phyloP scores from a whole-genome alignment of 169 alveolate genomes.

The Eimeria tenella region DNA sequence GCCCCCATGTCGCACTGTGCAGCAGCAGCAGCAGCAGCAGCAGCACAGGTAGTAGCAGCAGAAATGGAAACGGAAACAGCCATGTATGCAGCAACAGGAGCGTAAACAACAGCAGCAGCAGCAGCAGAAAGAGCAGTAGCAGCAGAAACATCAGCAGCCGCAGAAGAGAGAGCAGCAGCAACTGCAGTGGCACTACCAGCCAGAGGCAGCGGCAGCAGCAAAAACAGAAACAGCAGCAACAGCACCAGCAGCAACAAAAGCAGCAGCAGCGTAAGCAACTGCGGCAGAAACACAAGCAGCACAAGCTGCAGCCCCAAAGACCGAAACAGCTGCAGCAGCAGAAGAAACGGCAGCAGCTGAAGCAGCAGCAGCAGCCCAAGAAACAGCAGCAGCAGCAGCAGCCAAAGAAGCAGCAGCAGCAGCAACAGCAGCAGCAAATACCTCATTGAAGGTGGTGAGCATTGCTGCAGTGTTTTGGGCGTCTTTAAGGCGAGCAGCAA shows the following conservation, averaged over 20 bases:
- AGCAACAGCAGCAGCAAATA: slow-evolving; percentile 27
- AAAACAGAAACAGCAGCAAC: not conserved
- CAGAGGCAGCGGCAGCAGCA: not conserved
- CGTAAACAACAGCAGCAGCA: not conserved
- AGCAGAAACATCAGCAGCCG: not conserved
- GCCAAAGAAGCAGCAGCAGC: slow-evolving; percentile 38
- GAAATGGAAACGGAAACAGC: not conserved
- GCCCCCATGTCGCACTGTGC: slow-evolving; percentile 89
- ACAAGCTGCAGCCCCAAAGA: not conserved
- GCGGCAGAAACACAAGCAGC: not conserved
- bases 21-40: slow-evolving; percentile 18
- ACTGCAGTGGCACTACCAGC: not conserved
- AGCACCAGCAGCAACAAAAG: too few species aligned
- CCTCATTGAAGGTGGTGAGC: slow-evolving; percentile 95
- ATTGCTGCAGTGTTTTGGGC: slow-evolving; percentile 95
- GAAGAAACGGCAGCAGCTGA: too few species aligned
- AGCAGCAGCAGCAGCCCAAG: too few species aligned
- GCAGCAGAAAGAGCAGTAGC: not conserved
- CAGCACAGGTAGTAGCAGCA: not conserved
- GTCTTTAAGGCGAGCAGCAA: slow-evolving; percentile 94
- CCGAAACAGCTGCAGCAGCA: not conserved
- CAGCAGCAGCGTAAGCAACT: not conserved
- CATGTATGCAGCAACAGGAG: not conserved
- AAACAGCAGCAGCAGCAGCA: slow-evolving; percentile 23
- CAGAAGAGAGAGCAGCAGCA: not conserved